Evolutionary conservation across 495 filamentous ascomycete species (phyloP), one percentile per base, ranked within the genome.

Genomic region (Penicillium waksmanii): DNA sequence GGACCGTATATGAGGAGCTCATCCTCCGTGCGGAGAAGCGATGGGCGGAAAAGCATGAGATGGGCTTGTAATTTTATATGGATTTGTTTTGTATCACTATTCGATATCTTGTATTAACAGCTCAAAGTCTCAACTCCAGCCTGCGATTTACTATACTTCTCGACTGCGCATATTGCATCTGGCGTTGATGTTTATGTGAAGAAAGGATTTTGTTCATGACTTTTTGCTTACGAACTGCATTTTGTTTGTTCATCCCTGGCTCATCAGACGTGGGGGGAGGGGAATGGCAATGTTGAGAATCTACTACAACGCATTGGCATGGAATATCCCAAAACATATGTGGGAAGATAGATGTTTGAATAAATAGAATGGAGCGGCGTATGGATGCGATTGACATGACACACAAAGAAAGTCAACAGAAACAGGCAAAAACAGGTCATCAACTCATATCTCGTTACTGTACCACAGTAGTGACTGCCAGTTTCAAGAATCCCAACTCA

Each of bases 1-100:
- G 95, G 95, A 96, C 93, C 18, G 80, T 97, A 21, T 99, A 99
- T 68, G 95, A 99, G 77, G 94, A 97, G 71, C 72, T 97, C 57
- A 87, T 99, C 61, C 76, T 93, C 18, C 71, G 82, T 44, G 91
- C 89, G 13, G 91, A 96, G 77, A 81, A 71, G 51, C 81, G 79
- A 17, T 88, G 86, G 81, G 73, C 73, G 19, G 61, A 62, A 15
- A 66, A 74, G 21, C 64, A 60, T 34, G 62, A 74, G 52, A 69
- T 72, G 43, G 48, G 55, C 13, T 44, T 72, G 19, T 72, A 65
- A 42, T 34, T 31, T 48, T 31, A n/a, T 34, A 42, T 3, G 15
- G 31, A 4, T 52, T 36, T 35, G 10, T 19, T 35, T 17, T 18
- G 15, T 8, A 44, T 17, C 17, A 17, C 46, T 21, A 40, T 38